Percentiles rank a stretch among this genome's conserved stretches.
These are phyloP conservation scores for Globisporangium takayamanum DNA, from an alignment of 352 stramenopile genomes.

Conservation along the genomic window DNA sequence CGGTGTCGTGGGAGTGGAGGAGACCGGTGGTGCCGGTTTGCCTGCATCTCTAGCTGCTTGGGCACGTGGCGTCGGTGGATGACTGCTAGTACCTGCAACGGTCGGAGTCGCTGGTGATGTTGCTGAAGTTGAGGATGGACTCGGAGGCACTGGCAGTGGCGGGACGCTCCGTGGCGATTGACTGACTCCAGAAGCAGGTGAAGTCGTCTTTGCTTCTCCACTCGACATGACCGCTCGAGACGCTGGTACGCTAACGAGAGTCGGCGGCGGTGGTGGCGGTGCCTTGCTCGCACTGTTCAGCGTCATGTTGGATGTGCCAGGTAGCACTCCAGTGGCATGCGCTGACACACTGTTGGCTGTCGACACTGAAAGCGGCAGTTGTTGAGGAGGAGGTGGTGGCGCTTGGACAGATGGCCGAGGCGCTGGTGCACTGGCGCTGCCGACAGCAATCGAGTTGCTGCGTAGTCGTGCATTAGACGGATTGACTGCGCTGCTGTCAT, in stretches of 20 bases:
- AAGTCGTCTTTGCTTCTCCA: constrained; percentile 1
- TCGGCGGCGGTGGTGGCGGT: not conserved
- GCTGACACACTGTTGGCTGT: not conserved
- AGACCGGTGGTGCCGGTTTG: not conserved
- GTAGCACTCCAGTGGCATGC: not conserved
- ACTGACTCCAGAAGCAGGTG: not conserved
- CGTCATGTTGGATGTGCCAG: not conserved
- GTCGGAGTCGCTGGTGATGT: not conserved
- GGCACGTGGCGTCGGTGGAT: not conserved
- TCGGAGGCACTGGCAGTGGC: not conserved
- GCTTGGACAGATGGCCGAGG: not conserved
- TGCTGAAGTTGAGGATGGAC: not conserved
- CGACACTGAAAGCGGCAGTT: not conserved
- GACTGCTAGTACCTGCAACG: not conserved
- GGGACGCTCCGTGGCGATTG: not conserved
- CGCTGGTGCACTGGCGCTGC: not conserved
- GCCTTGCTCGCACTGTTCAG: not conserved
- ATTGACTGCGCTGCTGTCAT: not conserved
- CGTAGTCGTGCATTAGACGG: not conserved
- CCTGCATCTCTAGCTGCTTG: not conserved
- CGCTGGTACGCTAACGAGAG: not conserved
- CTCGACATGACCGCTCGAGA: constrained; percentile 1
- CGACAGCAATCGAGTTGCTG: constrained; percentile 7
- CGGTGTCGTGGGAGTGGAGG: not conserved
- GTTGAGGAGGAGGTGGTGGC: not conserved